These are phyloP conservation scores for Amanita jacksonii DNA, from an alignment of 768 basidiomycete species.

Conservation along the genomic window DNA sequence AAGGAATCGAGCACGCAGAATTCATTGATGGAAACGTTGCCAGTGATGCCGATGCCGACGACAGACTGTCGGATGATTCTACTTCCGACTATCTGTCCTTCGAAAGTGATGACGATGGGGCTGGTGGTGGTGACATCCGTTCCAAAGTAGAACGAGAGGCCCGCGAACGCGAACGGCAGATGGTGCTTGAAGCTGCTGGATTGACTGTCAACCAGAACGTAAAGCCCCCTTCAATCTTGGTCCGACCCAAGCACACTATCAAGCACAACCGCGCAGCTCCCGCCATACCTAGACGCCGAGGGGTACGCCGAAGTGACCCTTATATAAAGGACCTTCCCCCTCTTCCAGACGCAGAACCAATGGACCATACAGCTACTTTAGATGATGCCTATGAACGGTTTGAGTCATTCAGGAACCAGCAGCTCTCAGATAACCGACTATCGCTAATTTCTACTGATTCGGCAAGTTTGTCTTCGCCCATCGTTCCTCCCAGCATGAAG, in stretches of 20 bases:
- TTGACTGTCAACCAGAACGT: constrained; percentile 63
- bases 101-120: constrained; percentile 18
- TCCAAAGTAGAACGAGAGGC: constrained; percentile 44
- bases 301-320: constrained; percentile 6
- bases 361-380: constrained; percentile 35
- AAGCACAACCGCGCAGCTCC: constrained; percentile 41
- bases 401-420: constrained; percentile 64
- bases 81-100: constrained; percentile 36
- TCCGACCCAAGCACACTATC: constrained; percentile 20
- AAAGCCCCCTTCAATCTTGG: constrained; percentile 35
- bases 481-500: constrained; percentile 2
- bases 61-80: constrained; percentile 18
- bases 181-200: constrained; percentile 85
- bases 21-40: constrained; percentile 18
- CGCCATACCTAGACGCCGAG: constrained; percentile 30
- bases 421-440: constrained; percentile 13
- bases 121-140: constrained; percentile 27
- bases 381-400: constrained; percentile 90
- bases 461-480: constrained; percentile 10
- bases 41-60: constrained; percentile 14
- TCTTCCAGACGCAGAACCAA: constrained; percentile 27
- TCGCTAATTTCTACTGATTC: constrained; percentile 8
- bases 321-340: constrained; percentile 44
- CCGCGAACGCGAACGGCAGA: constrained; percentile 65
- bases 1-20: constrained; percentile 6